Evolutionary conservation across 441 rosid genomes (phyloP).

Genomic region (Dalechampia spathulata): DNA sequence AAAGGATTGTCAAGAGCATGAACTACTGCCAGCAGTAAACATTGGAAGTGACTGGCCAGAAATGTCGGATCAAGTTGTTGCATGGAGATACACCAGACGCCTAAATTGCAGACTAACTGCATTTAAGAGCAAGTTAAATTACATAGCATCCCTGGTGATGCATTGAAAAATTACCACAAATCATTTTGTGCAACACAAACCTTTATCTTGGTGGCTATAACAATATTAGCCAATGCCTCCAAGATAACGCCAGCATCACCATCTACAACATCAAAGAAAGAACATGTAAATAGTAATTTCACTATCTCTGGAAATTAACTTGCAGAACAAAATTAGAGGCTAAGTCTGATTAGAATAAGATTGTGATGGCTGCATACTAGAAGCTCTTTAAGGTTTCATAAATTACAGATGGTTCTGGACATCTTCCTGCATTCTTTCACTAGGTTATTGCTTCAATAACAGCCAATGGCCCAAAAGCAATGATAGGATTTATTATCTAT

Average conservation of each 20-base stretch:
- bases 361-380: not conserved
- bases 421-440: not conserved
- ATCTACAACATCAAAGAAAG: slow-evolving; percentile 20
- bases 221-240: slow-evolving; percentile 32
- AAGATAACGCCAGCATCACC: slow-evolving; percentile 26
- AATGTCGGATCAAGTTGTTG: slow-evolving; percentile 36
- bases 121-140: not conserved
- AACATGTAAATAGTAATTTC: not conserved
- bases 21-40: slow-evolving; percentile 38
- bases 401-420: not conserved
- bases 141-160: no score
- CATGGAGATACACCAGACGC: slow-evolving; percentile 53
- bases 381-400: not conserved
- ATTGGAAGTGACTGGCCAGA: slow-evolving; percentile 26
- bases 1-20: slow-evolving; percentile 53
- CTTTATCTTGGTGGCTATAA: slow-evolving; percentile 37
- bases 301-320: not conserved
- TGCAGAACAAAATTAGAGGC: no score
- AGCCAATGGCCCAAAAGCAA: no score
- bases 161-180: no score
- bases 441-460: not conserved
- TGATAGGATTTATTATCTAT: no score
- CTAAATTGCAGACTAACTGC: slow-evolving; percentile 45
- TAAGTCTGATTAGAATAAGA: not conserved
- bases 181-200: slow-evolving; percentile 15